Percentiles rank a stretch among this genome's conserved stretches.
phyloP scores from a whole-genome alignment of 192 early-diverging fungal genomes.

The Chytriomyces sp. region DNA sequence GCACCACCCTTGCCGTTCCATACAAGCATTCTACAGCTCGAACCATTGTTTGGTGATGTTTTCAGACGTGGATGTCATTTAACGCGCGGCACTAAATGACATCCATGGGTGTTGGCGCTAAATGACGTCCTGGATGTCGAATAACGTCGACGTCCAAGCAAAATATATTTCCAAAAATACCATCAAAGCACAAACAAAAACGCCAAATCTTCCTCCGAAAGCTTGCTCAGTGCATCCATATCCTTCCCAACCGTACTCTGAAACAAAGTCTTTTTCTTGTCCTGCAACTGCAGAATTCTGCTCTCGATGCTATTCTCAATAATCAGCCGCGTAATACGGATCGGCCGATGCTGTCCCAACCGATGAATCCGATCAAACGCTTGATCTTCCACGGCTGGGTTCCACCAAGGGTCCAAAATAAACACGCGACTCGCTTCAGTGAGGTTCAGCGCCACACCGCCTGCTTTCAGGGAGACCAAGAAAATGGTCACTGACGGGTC shows the following conservation, averaged over 20 bases:
- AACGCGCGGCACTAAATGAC: too few relatives aligned
- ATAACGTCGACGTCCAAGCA: too few relatives aligned
- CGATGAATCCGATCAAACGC: slow-evolving; percentile 96
- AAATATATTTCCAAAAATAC: not conserved
- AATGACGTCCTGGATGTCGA: too few relatives aligned
- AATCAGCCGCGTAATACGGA: slow-evolving; percentile 84
- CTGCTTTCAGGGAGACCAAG: slow-evolving; percentile 88
- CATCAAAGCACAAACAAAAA: slow-evolving; percentile 39
- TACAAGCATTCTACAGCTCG: too few relatives aligned
- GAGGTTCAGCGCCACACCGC: slow-evolving; percentile 89
- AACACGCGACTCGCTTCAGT: slow-evolving; percentile 84
- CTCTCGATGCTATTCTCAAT: slow-evolving; percentile 93
- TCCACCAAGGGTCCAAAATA: slow-evolving; percentile 79
- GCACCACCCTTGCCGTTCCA: too few relatives aligned
- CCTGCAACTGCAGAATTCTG: slow-evolving; percentile 87
- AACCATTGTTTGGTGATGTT: too few relatives aligned
- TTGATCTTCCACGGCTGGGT: slow-evolving; percentile 56
- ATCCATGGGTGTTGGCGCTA: too few relatives aligned
- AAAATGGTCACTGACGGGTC: slow-evolving; percentile 86
- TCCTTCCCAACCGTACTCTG: slow-evolving; percentile 87
- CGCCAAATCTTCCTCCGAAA: slow-evolving; percentile 27
- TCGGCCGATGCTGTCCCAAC: slow-evolving; percentile 88
- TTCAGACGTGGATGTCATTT: too few relatives aligned
- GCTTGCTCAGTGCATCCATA: slow-evolving; percentile 71
- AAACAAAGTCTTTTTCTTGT: slow-evolving; percentile 91